Base-by-base conservation (phyloP, 2,329 filamentous ascomycete genomes). In the Geosmithia flava region DNA sequence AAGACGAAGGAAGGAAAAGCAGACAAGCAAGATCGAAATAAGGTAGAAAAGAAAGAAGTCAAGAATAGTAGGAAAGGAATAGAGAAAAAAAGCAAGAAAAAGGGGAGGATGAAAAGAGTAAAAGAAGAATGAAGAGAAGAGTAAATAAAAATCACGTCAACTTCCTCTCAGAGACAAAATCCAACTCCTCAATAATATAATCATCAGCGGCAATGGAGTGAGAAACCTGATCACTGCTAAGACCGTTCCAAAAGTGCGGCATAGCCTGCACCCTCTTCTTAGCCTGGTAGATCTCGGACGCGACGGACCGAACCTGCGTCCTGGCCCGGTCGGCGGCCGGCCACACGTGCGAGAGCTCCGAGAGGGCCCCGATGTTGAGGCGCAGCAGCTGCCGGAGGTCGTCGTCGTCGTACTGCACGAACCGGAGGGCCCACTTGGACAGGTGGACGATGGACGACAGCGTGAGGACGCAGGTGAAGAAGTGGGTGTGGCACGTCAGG, bases 391-490 rank as follows among this genome's bases (percentile, higher is more conserved):
- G 85, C 53, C 82, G 83, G 54, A 84, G 72, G 56, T 78, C 78
- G 52, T 81, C 81, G 58, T 81, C 80, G 55, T 80, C 75, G 51
- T 74, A 72, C 1, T 71, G 68, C 44, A 82, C 70, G 48, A 76
- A 77, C 58, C 77, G 78, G 19, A 82, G 69, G 47, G 70, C 82
- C 79, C 87, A 95, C 53, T 85, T 86, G 48, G 83, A 87, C 20
- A 94, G 72, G 57, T 93, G 86, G 3, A 91, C 84, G 55, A 90
- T 85, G 7, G 86, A 87, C 17, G 83, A 85, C 47, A 91, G 70
- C 1, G 86, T 86, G 46, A 93, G 70, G 40, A 85, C 82, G 59
- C 87, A 93, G 33, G 83, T 86, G 67, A 93, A 89, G 65, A 91
- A 90, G 50, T 88, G 87, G 0, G 81, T 89, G 64, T 95, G 87